Base-by-base conservation (phyloP, 495 filamentous ascomycete species). In the Penicillium daleae region DNA sequence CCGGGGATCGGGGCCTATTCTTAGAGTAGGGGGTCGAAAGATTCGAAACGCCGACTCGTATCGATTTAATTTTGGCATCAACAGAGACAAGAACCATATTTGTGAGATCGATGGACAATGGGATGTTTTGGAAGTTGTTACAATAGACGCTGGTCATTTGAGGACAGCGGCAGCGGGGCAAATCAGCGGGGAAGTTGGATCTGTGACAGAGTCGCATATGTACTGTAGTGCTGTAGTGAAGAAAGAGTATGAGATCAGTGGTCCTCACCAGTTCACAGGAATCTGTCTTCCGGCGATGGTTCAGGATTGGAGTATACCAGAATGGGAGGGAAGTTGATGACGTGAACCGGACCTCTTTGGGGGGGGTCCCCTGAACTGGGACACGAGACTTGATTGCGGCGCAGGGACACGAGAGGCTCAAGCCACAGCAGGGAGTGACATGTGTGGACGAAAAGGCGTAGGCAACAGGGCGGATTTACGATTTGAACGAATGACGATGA, bases 391-490 rank as follows among this genome's bases (percentile, higher is more conserved):
- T 44, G 33, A 44, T n/a, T 22, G 57, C 40, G 42, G 59, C 66
- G 62, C 69, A 70, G 66, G 69, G 67, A 69, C 66, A 71, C 69
- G 69, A 71, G 68, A 58, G 50, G 60, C 56, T 66, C 50, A 65
- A 71, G 70, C 70, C 70, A 73, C 70, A 62, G n/a, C 33, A 35
- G 31, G 56, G 22, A 26, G 29, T 65, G 57, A 64, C 40, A 55
- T 66, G n/a, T 9, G 49, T 39, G 26, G 29, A 24, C 24, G 53
- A 13, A 32, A 54, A 42, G 19, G 29, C 44, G 53, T 52, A 67
- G 46, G 53, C 51, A 56, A 51, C 56, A 57, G 54, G 52, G 62
- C 52, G 40, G 42, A 46, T 22, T 22, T 13, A 15, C 29, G 7
- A 42, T 6, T 19, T 6, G 33, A 24, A 46, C 9, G 24, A 22